Conservation (phyloP, 1,284 basidiomycete species). For the Sanguinoderma infundibulare region DNA sequence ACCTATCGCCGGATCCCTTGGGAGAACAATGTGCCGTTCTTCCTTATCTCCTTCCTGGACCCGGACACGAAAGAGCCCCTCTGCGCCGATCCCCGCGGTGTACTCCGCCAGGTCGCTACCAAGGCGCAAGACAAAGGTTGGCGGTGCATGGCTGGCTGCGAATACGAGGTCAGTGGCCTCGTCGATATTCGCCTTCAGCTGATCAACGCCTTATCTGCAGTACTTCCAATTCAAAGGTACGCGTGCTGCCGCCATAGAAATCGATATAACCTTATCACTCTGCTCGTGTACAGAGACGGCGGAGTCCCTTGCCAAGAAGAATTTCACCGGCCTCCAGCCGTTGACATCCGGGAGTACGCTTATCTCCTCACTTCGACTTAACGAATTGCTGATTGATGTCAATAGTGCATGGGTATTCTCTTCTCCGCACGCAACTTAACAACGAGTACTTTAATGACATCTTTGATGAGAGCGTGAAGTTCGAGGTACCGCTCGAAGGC, state of each 20-base stretch:
- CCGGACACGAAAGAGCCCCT: conserved; percentile 81
- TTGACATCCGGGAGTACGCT: conserved; percentile 86
- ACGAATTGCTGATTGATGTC: background rate
- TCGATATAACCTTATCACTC: background rate
- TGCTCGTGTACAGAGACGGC: conserved; percentile 70
- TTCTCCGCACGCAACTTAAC: conserved; percentile 89
- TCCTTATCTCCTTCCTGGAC: conserved; percentile 89
- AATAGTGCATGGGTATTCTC: conserved; percentile 90
- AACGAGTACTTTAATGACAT: conserved; percentile 90
- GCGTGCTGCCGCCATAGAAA: background rate
- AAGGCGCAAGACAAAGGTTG: conserved; percentile 54
- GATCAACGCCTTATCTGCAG: conserved; percentile 41
- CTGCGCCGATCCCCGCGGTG: conserved; percentile 83
- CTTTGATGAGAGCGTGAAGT: conserved; percentile 77
- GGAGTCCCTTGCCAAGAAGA: conserved; percentile 76
- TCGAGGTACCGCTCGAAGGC: conserved; percentile 87
- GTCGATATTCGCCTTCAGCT: background rate
- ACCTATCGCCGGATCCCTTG: conserved; percentile 90
- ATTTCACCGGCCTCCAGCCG: conserved; percentile 74
- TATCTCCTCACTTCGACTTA: background rate
- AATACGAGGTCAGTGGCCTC: conserved; percentile 75
- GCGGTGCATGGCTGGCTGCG: conserved; percentile 79
- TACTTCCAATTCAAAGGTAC: conserved; percentile 94
- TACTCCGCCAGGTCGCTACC: conserved; percentile 68
- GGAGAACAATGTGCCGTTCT: conserved; percentile 93